These are phyloP conservation scores for Trametes sp. DNA, from an alignment of 1,284 basidiomycete species.

Conservation along the genomic window DNA sequence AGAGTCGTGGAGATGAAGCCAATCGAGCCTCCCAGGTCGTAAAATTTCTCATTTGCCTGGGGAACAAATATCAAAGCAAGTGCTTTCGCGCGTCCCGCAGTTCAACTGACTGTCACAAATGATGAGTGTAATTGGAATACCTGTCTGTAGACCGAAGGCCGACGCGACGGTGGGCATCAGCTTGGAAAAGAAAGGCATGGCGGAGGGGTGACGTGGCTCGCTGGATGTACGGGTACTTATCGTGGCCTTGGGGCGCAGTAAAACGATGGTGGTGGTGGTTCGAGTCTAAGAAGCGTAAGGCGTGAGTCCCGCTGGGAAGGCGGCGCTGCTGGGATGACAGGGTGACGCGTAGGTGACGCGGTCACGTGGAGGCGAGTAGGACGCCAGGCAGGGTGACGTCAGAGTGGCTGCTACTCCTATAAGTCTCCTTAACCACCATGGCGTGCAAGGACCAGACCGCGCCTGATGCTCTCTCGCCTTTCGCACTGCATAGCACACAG, in stretches of 20 bases:
- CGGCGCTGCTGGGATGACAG: not conserved
- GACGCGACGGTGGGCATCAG: slow-evolving; percentile 46
- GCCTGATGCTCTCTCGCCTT: not conserved
- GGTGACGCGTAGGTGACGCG: slow-evolving; percentile 15
- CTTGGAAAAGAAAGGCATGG: slow-evolving; percentile 49
- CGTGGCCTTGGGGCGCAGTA: no score
- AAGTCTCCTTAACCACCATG: not conserved
- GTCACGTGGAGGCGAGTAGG: slow-evolving; percentile 13
- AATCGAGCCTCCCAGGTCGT: slow-evolving; percentile 65
- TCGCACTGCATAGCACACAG: no score
- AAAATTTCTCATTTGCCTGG: slow-evolving; percentile 62
- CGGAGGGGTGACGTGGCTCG: not conserved
- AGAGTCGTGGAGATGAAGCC: slow-evolving; percentile 75
- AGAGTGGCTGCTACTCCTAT: not conserved
- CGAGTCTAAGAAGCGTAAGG: slow-evolving; percentile 5
- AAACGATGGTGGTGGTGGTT: slow-evolving; percentile 13
- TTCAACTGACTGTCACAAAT: no score
- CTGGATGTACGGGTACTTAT: no score
- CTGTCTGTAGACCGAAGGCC: slow-evolving; percentile 49
- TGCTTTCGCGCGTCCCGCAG: slow-evolving; percentile 39
- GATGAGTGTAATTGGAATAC: no score
- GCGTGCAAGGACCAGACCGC: not conserved
- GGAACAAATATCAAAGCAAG: slow-evolving; percentile 65
- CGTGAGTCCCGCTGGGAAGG: not conserved
- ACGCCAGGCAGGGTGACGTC: slow-evolving; percentile 13